Base-by-base conservation (phyloP, 2,329 filamentous ascomycete genomes). In the Scleromitrula shiraiana region DNA sequence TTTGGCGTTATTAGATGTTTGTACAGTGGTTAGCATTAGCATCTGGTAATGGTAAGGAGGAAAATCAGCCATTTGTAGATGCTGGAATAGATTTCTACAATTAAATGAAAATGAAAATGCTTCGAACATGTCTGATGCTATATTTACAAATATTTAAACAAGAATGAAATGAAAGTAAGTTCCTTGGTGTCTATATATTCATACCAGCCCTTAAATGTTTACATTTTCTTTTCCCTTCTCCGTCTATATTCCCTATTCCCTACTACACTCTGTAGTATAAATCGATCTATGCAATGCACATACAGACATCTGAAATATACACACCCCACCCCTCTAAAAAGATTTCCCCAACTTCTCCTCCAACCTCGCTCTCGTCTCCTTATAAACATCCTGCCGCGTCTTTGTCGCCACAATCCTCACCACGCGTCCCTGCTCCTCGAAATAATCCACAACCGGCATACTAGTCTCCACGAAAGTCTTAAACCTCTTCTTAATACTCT, bases 401-500 rank as follows among this genome's bases (percentile, higher is more conserved):
- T 78, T 76, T 22, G 81, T 83, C 24, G 90, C 88, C 59, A 83
- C 74, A 37, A 97, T 76, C 70, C 82, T 86, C 65, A 95, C 78
- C 14, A 97, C 88, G 64, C 83, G 82, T 59, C 78, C 81, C 69
- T 90, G 74, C 60, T 74, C 73, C 62, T 84, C 82, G 66, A 85
- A 97, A 65, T 88, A 80, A 59, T 95, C 77, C 46, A 98, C 88
- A 39, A 97, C 93, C 22, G 93, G 93, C 91, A 97, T 96, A 70
- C 88, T 95, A 2, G 89, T 95, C 69, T 97, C 89, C 60, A 94
- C 73, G 64, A 97, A 98, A 4, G 85, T 90, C 64, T 81, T 82
- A 76, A 98, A 98, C 49, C 93, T 80, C 82, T 98, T 98, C 72
- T 86, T 84, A 67, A 97, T 98, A 62, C 83, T 89, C 70, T 95